These are phyloP conservation scores for Agaricus subrufescens DNA, from an alignment of 768 basidiomycete species.

Conservation along the genomic window DNA sequence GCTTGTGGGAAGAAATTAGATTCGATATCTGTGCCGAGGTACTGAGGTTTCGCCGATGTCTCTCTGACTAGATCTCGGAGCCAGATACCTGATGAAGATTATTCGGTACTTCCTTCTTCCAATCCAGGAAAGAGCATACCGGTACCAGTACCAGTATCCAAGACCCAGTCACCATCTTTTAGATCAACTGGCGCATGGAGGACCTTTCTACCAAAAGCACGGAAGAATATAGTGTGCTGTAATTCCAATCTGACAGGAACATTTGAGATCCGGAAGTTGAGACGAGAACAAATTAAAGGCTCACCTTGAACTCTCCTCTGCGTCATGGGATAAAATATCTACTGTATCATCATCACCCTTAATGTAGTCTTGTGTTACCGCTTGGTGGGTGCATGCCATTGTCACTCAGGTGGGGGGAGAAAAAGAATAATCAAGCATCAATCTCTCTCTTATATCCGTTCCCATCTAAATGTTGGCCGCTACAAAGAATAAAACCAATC, in stretches of 20 bases:
- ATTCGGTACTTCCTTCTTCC: too few species aligned
- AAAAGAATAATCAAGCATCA: too few species aligned
- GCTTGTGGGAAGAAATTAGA: constrained; percentile 1
- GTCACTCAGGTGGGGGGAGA: too few species aligned
- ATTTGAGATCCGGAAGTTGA: background rate
- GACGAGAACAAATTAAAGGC: background rate
- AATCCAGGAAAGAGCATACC: too few species aligned
- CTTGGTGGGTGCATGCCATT: too few species aligned
- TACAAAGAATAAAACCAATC: too few species aligned
- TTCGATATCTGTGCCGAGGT: constrained; percentile 5
- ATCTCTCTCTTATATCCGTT: too few species aligned
- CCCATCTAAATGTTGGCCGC: too few species aligned
- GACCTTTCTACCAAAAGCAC: background rate
- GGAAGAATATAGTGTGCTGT: background rate
- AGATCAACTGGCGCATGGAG: constrained; percentile 1
- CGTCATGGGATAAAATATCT: constrained; percentile 3
- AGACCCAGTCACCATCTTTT: too few species aligned
- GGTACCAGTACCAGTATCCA: too few species aligned
- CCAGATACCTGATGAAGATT: background rate
- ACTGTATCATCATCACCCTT: background rate
- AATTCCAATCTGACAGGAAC: background rate
- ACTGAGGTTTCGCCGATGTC: background rate
- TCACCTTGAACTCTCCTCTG: constrained; percentile 1
- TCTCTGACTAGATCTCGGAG: background rate
- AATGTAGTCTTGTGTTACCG: too few species aligned